Evolutionary conservation across 768 basidiomycete species (phyloP).

Genomic region (Rhodotorula diobovata): DNA sequence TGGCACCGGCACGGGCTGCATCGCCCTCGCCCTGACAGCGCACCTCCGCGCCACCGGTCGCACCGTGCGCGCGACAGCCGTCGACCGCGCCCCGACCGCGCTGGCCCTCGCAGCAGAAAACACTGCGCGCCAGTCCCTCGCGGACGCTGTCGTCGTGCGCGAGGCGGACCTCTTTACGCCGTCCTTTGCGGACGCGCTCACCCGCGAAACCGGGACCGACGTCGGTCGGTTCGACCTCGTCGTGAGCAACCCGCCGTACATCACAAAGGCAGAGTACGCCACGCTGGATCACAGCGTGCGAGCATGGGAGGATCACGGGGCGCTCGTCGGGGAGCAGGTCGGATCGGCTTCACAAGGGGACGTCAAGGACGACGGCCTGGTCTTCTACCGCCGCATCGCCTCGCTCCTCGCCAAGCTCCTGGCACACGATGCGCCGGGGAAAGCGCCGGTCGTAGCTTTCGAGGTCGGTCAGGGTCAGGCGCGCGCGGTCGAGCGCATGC

Average conservation of each 20-base stretch:
- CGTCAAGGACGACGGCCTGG: slow-evolving; percentile 54
- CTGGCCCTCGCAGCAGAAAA: slow-evolving; percentile 55
- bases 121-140: slow-evolving; percentile 29
- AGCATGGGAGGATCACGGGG: slow-evolving; percentile 72
- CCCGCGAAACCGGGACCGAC: not conserved
- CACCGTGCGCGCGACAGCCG: slow-evolving; percentile 23
- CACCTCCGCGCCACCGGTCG: slow-evolving; percentile 43
- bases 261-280: slow-evolving; percentile 63
- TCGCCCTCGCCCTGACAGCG: slow-evolving; percentile 74
- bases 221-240: slow-evolving; percentile 63
- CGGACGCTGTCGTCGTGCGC: slow-evolving; percentile 39
- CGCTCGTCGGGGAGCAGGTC: slow-evolving; percentile 67
- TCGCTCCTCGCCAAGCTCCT: slow-evolving; percentile 50
- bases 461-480: slow-evolving; percentile 41
- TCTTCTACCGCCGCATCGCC: slow-evolving; percentile 70
- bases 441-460: slow-evolving; percentile 30
- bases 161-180: slow-evolving; percentile 41
- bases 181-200: not conserved
- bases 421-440: not conserved
- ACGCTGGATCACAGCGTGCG: slow-evolving; percentile 64
- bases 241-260: slow-evolving; percentile 83
- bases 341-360: not conserved
- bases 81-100: slow-evolving; percentile 67
- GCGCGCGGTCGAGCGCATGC: slow-evolving; percentile 12
- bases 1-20: slow-evolving; percentile 88